These are phyloP conservation scores for Cucurbita moschata DNA, from an alignment of 306 rosid genomes.

Conservation along the genomic window DNA sequence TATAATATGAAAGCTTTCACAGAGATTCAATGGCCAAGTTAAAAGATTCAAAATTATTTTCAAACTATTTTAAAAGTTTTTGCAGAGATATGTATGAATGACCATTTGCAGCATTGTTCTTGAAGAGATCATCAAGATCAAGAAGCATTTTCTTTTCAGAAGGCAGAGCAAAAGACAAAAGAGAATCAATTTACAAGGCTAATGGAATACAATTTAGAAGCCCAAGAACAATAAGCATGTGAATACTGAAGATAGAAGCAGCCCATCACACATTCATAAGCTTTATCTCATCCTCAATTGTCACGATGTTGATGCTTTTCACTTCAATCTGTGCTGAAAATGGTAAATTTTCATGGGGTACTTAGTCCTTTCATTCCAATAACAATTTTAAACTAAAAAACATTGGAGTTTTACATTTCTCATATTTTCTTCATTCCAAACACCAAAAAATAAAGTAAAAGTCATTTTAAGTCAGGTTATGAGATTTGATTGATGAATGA, in stretches of 20 bases:
- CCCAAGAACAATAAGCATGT: background rate
- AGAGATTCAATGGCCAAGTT: background rate
- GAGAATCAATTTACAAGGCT: background rate
- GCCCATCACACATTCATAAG: background rate
- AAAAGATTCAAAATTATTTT: background rate
- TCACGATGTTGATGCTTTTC: background rate
- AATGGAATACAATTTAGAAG: background rate
- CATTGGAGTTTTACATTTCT: too few species aligned
- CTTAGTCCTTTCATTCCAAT: too few species aligned
- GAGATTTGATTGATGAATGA: too few species aligned
- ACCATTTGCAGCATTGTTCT: background rate
- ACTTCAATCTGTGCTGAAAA: background rate
- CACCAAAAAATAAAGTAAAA: too few species aligned
- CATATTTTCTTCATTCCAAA: too few species aligned
- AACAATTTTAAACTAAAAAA: too few species aligned
- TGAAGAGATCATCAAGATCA: background rate
- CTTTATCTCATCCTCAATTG: background rate
- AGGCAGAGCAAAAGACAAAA: background rate
- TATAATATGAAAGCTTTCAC: background rate
- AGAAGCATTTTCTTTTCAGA: background rate
- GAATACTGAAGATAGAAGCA: background rate
- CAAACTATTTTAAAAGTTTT: background rate
- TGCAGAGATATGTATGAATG: background rate
- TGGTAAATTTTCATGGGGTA: background rate
- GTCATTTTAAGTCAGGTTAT: too few species aligned